phyloP scores from a whole-genome alignment of 2,329 filamentous ascomycete genomes.

The Fonsecaea nubica region DNA sequence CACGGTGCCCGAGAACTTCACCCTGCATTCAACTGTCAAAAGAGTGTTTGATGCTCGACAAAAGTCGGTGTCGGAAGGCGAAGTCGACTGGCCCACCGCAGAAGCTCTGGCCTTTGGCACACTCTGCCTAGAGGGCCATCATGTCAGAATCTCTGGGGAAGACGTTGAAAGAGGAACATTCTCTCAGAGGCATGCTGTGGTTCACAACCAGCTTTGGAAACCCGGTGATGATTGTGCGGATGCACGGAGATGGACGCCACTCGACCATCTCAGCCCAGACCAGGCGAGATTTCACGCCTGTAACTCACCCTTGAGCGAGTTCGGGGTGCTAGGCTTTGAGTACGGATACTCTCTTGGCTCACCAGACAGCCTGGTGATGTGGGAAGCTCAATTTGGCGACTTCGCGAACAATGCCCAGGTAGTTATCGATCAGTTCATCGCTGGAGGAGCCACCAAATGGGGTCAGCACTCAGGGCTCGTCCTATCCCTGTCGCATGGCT shows the following conservation, averaged over 20 bases:
- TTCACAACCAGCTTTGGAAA: constrained; percentile 77
- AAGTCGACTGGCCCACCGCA: constrained; percentile 96
- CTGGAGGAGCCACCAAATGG: constrained; percentile 98
- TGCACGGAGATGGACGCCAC: constrained; percentile 88
- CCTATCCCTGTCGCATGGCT: constrained; percentile 95
- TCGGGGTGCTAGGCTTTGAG: constrained; percentile 87
- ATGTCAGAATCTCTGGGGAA: constrained; percentile 96
- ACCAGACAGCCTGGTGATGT: constrained; percentile 96
- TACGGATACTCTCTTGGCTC: constrained; percentile 98
- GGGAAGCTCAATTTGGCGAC: constrained; percentile 99
- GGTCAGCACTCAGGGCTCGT: constrained; percentile 96
- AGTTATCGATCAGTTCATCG: constrained; percentile 98
- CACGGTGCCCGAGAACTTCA: constrained; percentile 80
- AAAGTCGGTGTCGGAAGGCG: constrained; percentile 89
- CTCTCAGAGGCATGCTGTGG: constrained; percentile 94
- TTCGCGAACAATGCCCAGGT: constrained; percentile 99
- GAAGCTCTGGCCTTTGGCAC: constrained; percentile 95
- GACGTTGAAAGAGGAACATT: constrained; percentile 99
- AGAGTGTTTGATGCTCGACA: constrained; percentile 88
- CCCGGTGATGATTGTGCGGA: constrained; percentile 60
- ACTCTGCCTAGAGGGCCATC: constrained; percentile 89
- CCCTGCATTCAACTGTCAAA: constrained; percentile 92
- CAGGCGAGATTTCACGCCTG: constrained; percentile 96
- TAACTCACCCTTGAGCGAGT: constrained; percentile 86
- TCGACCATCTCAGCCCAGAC: constrained; percentile 86